phyloP scores from a whole-genome alignment of 345 rosid species.

The Eucalyptus caleyi region DNA sequence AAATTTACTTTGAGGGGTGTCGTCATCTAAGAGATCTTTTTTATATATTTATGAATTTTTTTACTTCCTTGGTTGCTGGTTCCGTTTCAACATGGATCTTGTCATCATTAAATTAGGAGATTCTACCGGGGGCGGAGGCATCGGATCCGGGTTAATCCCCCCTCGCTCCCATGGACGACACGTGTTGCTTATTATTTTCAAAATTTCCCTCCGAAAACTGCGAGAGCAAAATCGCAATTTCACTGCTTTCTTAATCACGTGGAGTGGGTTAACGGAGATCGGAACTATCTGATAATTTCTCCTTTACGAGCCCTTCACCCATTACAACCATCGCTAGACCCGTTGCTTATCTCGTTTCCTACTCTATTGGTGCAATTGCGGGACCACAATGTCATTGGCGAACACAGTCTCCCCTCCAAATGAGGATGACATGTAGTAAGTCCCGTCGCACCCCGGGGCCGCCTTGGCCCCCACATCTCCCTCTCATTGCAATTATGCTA shows the following conservation, averaged over 20 bases:
- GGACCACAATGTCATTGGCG: not conserved
- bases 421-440: not conserved
- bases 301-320: not conserved
- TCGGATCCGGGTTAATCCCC: not conserved
- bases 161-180: not conserved
- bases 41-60: not conserved
- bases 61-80: not conserved
- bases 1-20: too few species aligned
- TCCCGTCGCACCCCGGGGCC: fast-evolving
- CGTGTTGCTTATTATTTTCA: not conserved
- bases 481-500: not conserved
- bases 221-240: not conserved
- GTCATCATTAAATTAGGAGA: not conserved
- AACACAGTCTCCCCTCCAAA: too few species aligned
- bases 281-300: not conserved
- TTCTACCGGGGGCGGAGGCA: not conserved
- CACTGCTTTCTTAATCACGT: not conserved
- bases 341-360: not conserved
- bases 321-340: not conserved
- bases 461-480: not conserved
- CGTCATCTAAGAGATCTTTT: not conserved
- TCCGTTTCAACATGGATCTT: not conserved
- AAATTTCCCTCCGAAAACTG: not conserved
- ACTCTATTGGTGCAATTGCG: fast-evolving
- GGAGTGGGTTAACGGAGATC: not conserved